Conservation (phyloP, 164 flowering plant genomes). For the Saururus chinensis region DNA sequence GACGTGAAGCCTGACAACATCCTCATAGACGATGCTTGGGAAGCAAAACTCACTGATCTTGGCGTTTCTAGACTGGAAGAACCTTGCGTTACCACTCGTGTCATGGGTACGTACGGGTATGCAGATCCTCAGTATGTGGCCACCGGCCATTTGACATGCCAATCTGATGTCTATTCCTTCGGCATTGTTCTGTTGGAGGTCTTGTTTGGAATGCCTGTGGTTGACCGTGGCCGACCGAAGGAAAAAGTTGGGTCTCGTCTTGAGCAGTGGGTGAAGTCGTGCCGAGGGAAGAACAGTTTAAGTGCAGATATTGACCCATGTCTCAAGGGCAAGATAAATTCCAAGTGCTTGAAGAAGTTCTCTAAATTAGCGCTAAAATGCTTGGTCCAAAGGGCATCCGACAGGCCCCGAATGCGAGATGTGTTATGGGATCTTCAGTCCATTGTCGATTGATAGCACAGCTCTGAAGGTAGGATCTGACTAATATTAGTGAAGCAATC, state of each 20-base stretch:
- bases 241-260: conserved; percentile 39
- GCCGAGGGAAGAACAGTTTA: conserved; percentile 17
- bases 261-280: conserved; percentile 27
- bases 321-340: conserved; percentile 21
- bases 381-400: conserved; percentile 16
- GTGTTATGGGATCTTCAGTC: conserved; percentile 18
- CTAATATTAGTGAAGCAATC: no score
- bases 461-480: no score
- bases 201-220: conserved; percentile 38
- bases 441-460: no score
- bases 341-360: conserved; percentile 25
- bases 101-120: conserved; percentile 14
- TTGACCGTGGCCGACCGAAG: conserved; percentile 34
- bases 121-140: conserved; percentile 14
- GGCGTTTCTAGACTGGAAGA: conserved; percentile 10
- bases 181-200: conserved; percentile 26
- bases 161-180: conserved; percentile 15
- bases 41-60: conserved; percentile 12
- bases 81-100: conserved; percentile 11
- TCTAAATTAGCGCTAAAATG: conserved; percentile 13
- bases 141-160: conserved; percentile 8
- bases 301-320: conserved; percentile 21
- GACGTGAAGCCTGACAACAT: conserved; percentile 16
- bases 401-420: conserved; percentile 35
- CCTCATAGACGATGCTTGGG: conserved; percentile 12